Conservation (phyloP, 768 basidiomycete species). For the Pulveroboletus sp. region DNA sequence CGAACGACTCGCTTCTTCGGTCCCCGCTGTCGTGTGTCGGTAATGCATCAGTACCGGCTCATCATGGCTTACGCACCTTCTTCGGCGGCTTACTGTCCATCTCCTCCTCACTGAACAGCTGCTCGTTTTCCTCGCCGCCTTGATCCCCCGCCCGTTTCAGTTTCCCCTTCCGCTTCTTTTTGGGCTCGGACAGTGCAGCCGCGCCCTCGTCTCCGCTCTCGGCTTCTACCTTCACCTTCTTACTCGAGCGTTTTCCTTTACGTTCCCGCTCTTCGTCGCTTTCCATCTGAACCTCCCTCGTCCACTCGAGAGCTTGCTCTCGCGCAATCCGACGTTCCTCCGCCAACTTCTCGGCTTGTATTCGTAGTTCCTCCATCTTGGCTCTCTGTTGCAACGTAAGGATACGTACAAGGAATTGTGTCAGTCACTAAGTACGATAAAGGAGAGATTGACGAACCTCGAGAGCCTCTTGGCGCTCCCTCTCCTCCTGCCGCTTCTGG, state of each 20-base stretch:
- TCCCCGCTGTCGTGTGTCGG: conserved; percentile 32
- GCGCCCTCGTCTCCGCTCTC: conserved; percentile 49
- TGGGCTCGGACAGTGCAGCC: conserved; percentile 42
- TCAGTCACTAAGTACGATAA: neutral
- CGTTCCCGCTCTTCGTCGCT: conserved; percentile 80
- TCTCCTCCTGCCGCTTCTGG: conserved; percentile 76
- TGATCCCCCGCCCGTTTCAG: conserved; percentile 50
- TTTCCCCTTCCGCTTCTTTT: conserved; percentile 79
- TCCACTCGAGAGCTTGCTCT: conserved; percentile 80
- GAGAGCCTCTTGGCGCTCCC: conserved; percentile 54
- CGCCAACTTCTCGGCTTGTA: conserved; percentile 73
- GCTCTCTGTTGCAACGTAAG: conserved; percentile 40
- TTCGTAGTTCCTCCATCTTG: conserved; percentile 59
- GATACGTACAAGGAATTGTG: neutral
- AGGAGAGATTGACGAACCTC: conserved; percentile 48
- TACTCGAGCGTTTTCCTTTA: conserved; percentile 51
- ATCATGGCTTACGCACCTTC: conserved; percentile 48
- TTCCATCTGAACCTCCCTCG: conserved; percentile 56
- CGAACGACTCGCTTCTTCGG: conserved; percentile 73
- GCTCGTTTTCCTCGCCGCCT: conserved; percentile 57
- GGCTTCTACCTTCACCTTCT: conserved; percentile 48
- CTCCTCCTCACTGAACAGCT: conserved; percentile 71
- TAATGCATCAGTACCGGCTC: neutral
- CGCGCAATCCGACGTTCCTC: conserved; percentile 71
- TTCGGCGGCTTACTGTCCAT: conserved; percentile 52